Base-by-base conservation (phyloP, 345 rosid genomes). In the Corchorus capsularis region DNA sequence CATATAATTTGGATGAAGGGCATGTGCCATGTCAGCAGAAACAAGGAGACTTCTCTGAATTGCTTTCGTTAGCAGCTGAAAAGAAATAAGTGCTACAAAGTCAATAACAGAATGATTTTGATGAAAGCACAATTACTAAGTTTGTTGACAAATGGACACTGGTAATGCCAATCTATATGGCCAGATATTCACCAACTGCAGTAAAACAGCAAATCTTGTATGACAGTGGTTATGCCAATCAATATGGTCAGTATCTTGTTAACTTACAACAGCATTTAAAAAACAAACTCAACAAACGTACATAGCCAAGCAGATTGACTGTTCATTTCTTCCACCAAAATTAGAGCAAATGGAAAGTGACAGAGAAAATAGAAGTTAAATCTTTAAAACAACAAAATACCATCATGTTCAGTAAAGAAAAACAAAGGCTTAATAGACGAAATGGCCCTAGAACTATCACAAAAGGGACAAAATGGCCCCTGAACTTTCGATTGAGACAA, bases 11-110 rank as follows among this genome's bases (percentile, higher is more conserved):
- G 99, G 98, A 83, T 96, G 99, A 19, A 94, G 80, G 80, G 98
- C 98, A 83, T 96, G 99, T 4, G 98, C 98, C 99, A 96, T 94
- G 83, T 96, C 98, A 70, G 99, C 97, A 19, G 98, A 94, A 13
- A 96, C 98, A 49, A 93, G 86, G 83, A 88, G 87, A 82, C 98
- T 96, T 85, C 69, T 91, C 79, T 96, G 99, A 62, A 90, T 87
- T 10, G 98, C 97, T 83, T 92, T 96, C 81, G 87, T 87, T 78
- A 91, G 88, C 80, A 90, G 81, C 99, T 94, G 90, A 17, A 64
- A 79, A 68, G 67, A 53, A 81, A 61, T 20, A 2, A 63, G 69
- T 10, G 6, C 52, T 50, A 46, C 22, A 19, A 19, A 15, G 43
- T 55, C 50, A 45, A 69, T 2, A 77, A 55, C 15, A 63, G 54